Percentiles rank a stretch among this genome's conserved stretches.
Conservation (phyloP, 1,284 basidiomycete species). For the Apiotrichum sp. region DNA sequence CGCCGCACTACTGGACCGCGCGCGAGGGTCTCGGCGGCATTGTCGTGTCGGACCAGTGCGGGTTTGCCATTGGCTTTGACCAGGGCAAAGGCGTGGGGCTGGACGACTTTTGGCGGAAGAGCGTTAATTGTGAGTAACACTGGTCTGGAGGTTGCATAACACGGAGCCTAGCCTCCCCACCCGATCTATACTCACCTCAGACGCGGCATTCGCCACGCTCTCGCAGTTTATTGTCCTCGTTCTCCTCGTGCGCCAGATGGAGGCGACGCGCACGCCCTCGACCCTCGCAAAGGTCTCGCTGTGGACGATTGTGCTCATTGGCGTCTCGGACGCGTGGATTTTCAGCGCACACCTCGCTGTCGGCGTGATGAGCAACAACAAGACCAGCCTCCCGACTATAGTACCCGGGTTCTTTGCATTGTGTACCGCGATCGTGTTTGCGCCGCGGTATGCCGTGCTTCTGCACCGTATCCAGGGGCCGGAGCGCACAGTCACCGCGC, state of each 20-base stretch:
- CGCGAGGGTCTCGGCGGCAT: slow-evolving; percentile 54
- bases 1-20: slow-evolving; percentile 35
- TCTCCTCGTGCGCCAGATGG: slow-evolving; percentile 66
- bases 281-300: slow-evolving; percentile 69
- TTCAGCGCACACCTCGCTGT: slow-evolving; percentile 80
- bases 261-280: slow-evolving; percentile 67
- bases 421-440: slow-evolving; percentile 45
- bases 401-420: slow-evolving; percentile 68
- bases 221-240: slow-evolving; percentile 62
- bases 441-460: slow-evolving; percentile 69
- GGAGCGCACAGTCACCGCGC: slow-evolving; percentile 51
- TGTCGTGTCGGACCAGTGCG: slow-evolving; percentile 70
- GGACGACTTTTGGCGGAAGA: slow-evolving; percentile 65
- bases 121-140: slow-evolving; percentile 63
- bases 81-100: slow-evolving; percentile 61
- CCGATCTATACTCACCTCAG: slow-evolving; percentile 4
- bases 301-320: slow-evolving; percentile 71
- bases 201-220: slow-evolving; percentile 60
- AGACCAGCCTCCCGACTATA: slow-evolving; percentile 67
- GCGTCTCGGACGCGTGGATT: slow-evolving; percentile 68
- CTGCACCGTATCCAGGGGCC: slow-evolving; percentile 75
- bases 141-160: too few relatives aligned
- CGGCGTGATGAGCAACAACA: slow-evolving; percentile 70
- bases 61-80: slow-evolving; percentile 61
- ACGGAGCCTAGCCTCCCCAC: too few relatives aligned